Evolutionary conservation across 768 basidiomycete species (phyloP), one percentile per base, ranked within the genome.

Genomic region (Gelatoporia subvermispora): DNA sequence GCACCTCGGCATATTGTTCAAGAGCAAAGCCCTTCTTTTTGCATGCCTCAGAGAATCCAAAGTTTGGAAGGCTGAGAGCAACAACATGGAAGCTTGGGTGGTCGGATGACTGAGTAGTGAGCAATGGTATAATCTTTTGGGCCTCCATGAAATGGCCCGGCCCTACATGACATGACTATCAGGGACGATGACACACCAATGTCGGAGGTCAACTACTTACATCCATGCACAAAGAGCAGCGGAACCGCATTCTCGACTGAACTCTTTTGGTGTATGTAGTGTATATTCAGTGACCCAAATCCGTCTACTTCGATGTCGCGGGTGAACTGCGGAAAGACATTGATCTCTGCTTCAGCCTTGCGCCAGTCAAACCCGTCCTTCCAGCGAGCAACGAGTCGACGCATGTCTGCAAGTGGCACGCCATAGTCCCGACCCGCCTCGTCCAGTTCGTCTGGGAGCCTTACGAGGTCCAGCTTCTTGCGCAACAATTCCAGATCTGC

Each of bases 21-120:
- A 65, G 28, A 9, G 53, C 57, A 51, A 84, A 84, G 0, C 81
- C 80, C 50, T 69, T 70, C 58, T 75, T 75, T 41, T 60, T 76
- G 0, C 78, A 74, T 0, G 73, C 78, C 37, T 79, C 72, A 0
- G 82, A 83, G 61, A 82, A 84, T 0, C 79, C 82, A 60, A 65
- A 85, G 0, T 79, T 80, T 8, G 82, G 84, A 16, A 84, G 55
- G 54, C 81, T 77, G 31, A 74, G 52, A 0, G 76, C 77, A 0
- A 85, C 79, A 20, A 85, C 78, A 52, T 84, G 79, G 59, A 85
- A 85, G 42, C 72, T 77, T 1, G 81, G 82, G 4, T 76, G 68
- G 0, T 69, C 63, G 2, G 66, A 46, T 1, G 71, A 68, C 0
- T 64, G 60, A 18, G 68, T 60, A 0, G 73, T 68, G 50, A 86